Percentiles rank a stretch among this genome's conserved stretches.
These are phyloP conservation scores for Drechslerella dactyloides DNA, from an alignment of 2,329 filamentous ascomycete genomes.

Conservation along the genomic window DNA sequence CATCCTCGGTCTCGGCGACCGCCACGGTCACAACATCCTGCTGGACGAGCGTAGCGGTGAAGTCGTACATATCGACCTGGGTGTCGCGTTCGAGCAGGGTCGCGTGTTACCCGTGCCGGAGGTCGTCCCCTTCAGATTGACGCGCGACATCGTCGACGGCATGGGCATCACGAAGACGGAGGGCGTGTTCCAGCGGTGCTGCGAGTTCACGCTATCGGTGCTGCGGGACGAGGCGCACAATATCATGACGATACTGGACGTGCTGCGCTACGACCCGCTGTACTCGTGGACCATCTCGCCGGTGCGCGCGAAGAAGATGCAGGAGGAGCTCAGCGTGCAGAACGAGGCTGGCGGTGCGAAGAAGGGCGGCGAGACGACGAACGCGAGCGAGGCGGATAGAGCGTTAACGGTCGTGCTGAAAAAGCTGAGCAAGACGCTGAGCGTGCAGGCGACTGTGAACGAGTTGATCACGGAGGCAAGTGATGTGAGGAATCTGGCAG, in stretches of 20 bases:
- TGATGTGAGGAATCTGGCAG: constrained; percentile 88
- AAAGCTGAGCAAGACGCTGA: constrained; percentile 92
- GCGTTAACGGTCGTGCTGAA: constrained; percentile 92
- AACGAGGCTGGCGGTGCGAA: constrained; percentile 55
- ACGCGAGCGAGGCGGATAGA: constrained; percentile 76
- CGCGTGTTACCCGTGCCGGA: constrained; percentile 94
- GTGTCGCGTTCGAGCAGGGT: constrained; percentile 92
- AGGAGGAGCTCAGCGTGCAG: constrained; percentile 60
- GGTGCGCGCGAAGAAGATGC: constrained; percentile 70
- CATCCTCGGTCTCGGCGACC: constrained; percentile 87
- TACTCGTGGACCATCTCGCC: constrained; percentile 76
- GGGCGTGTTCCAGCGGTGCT: constrained; percentile 95
- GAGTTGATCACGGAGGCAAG: constrained; percentile 95
- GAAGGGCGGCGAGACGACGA: constrained; percentile 57
- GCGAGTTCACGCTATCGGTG: constrained; percentile 94
- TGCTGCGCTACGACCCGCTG: constrained; percentile 94
- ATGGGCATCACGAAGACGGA: constrained; percentile 97
- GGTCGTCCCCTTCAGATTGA: constrained; percentile 92
- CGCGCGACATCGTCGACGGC: constrained; percentile 91
- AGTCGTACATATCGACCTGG: constrained; percentile 94
- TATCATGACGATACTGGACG: constrained; percentile 98
- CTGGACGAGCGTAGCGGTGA: constrained; percentile 89
- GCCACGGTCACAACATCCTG: constrained; percentile 96
- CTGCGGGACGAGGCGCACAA: constrained; percentile 93
- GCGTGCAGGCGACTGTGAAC: constrained; percentile 92